Base-by-base conservation (phyloP, 257 asterid species). In the Solanum lignicaule region DNA sequence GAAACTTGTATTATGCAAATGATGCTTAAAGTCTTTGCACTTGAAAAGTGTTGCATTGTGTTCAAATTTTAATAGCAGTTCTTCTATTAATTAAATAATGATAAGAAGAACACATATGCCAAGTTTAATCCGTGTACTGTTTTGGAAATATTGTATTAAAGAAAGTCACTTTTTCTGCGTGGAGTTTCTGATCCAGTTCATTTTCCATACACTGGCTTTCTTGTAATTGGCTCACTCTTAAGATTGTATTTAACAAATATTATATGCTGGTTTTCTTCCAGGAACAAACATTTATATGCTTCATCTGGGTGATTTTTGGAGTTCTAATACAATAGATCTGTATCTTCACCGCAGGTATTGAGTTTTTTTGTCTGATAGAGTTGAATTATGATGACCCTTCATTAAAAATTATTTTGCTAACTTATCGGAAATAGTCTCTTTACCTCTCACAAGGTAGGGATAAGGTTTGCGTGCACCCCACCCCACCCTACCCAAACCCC, bases 291-390 rank as follows among this genome's bases (percentile, higher is more conserved):
- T 95, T 72, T 90, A 87, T 89, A 95, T 95, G 95, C 97, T 97
- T 86, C 94, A 92, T 87, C 93, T 95, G 93, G 99, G 98, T 35
- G 98, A 95, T 89, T 91, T 93, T 60, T 95, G 98, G 98, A 95
- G 99, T 93, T 94, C 98, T 87, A 94, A 93, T 88, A 95, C 98
- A 55, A 94, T 97, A 85, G 99, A 97, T 91, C 90, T 97, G 58
- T 97, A 95, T 92, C 99, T 97, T 88, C 99, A 97, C 87, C 91
- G 94, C 88, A 95, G 99, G 99, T 95, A 87, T 87, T 81, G 68
- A 25, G 68, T 20, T 16, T 46, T 81, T 43, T 9, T 27, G 10
- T 29, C 66, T 27, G 68, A 81, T 81, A 46, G 38, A 81, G 41
- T 81, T 62, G 68, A 81, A 10, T 16, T 58, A 29, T 81, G 39